Evolutionary conservation across 2,329 filamentous ascomycete genomes (phyloP), one percentile per base, ranked within the genome.

Genomic region (Penicillium digitatum): DNA sequence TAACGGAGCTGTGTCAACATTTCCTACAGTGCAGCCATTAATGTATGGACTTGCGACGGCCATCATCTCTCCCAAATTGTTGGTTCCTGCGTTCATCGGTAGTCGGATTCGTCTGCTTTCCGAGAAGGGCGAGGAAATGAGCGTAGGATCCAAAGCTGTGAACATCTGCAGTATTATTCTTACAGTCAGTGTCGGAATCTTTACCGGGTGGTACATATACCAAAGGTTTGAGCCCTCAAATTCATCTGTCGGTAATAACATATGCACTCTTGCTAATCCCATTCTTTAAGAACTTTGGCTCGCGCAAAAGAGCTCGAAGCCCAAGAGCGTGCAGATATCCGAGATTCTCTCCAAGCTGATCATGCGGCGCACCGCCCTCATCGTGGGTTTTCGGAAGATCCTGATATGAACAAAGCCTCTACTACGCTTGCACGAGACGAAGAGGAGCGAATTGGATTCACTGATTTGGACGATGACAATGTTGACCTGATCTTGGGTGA

Each of bases 41-140:
- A 83, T 83, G 44, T 97, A 95, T 75, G 87, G 86, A 31, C 71
- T 91, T 43, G 93, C 94, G 6, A 97, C 93, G 0, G 87, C 89
- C 3, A 77, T 93, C 16, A 86, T 91, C 11, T 85, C 82, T 14
- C 94, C 94, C 7, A 99, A 97, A 69, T 79, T 99, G 18, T 79
- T 97, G 56, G 86, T 99, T 48, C 90, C 95, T 69, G 85, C 95
- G 64, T 99, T 96, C 75, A 90, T 99, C 66, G 94, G 94, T 58
- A 87, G 84, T 67, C 83, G 91, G 52, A 79, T 99, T 16, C 90
- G 90, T 42, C 79, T 87, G 49, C 84, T 99, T 32, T 90, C 89
- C n/a, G 89, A 95, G 65, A 82, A 84, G 54, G 88, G 87, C 59
- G 90, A 89, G 68, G 83, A 87, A 63, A 96, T 97, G 93, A 86